Conservation (phyloP, 495 filamentous ascomycete genomes). For the Aspergillus haitiensis region DNA sequence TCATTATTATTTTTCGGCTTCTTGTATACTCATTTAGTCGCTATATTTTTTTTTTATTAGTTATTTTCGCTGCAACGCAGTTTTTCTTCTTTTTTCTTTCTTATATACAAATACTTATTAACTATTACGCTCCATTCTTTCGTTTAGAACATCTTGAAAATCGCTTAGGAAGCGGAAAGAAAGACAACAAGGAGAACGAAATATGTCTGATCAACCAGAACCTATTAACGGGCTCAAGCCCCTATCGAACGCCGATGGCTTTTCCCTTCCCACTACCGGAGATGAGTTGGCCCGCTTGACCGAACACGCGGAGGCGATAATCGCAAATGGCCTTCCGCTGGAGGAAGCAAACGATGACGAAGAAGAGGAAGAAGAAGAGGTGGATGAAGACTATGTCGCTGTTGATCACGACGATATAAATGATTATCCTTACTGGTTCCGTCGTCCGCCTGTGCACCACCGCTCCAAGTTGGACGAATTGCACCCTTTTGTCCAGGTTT, state of each 20-base stretch:
- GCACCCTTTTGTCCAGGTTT: conserved; percentile 68
- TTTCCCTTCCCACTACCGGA: conserved; percentile 33
- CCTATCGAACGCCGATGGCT: conserved; percentile 36
- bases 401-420: conserved; percentile 46
- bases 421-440: conserved; percentile 48
- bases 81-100: not conserved
- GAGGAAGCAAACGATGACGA: conserved; percentile 33
- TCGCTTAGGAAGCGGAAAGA: not conserved
- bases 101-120: not conserved
- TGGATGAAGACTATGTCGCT: conserved; percentile 46
- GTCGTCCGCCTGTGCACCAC: conserved; percentile 41
- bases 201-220: conserved; percentile 25
- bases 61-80: too few relatives aligned
- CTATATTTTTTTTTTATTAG: too few relatives aligned
- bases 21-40: too few relatives aligned
- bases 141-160: not conserved
- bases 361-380: conserved; percentile 43
- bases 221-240: conserved; percentile 36
- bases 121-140: not conserved
- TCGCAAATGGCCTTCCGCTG: conserved; percentile 40
- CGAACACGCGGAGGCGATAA: conserved; percentile 33
- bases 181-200: not conserved
- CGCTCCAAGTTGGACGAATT: conserved; percentile 51
- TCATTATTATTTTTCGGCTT: too few relatives aligned
- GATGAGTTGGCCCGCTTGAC: conserved; percentile 38